Conservation (phyloP, 106 monocot species). For the Dendrobium catenatum region DNA sequence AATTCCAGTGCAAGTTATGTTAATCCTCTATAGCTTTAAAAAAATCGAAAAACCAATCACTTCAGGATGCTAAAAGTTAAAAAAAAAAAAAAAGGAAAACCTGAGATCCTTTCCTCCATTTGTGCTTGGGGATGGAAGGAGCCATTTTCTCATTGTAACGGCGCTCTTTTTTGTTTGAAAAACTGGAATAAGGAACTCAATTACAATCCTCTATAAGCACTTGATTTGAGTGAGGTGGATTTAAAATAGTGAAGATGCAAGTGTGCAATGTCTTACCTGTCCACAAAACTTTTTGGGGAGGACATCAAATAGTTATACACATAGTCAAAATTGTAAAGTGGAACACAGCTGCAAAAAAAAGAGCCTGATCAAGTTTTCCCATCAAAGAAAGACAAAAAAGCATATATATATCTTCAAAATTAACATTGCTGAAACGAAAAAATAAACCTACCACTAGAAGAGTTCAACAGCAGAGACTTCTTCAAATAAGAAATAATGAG, state of each 20-base stretch:
- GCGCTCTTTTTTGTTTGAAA: slow-evolving; percentile 56
- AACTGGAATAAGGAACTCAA: slow-evolving; percentile 31
- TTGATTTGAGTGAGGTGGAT: neutral
- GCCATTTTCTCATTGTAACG: slow-evolving; percentile 89
- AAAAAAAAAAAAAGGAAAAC: slow-evolving; percentile 19
- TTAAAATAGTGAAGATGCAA: neutral
- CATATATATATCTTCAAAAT: neutral
- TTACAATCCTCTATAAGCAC: neutral
- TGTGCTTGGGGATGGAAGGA: slow-evolving; percentile 59
- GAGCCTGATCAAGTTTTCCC: neutral
- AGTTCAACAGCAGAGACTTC: slow-evolving; percentile 2
- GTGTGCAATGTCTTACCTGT: slow-evolving; percentile 50
- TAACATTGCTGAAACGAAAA: slow-evolving; percentile 4
- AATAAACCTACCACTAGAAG: neutral
- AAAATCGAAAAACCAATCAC: neutral
- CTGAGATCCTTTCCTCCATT: slow-evolving; percentile 99
- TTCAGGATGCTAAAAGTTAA: neutral
- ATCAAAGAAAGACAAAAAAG: neutral
- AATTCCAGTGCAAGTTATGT: slow-evolving; percentile 7
- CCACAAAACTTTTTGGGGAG: slow-evolving; percentile 89
- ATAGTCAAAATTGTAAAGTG: slow-evolving; percentile 91
- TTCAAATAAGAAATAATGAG: neutral
- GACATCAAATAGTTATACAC: slow-evolving; percentile 80
- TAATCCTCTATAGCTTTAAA: neutral
- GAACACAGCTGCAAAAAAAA: slow-evolving; percentile 70